These are phyloP conservation scores for Aspergillus clavatus DNA, from an alignment of 2,329 filamentous ascomycete species.

Conservation along the genomic window DNA sequence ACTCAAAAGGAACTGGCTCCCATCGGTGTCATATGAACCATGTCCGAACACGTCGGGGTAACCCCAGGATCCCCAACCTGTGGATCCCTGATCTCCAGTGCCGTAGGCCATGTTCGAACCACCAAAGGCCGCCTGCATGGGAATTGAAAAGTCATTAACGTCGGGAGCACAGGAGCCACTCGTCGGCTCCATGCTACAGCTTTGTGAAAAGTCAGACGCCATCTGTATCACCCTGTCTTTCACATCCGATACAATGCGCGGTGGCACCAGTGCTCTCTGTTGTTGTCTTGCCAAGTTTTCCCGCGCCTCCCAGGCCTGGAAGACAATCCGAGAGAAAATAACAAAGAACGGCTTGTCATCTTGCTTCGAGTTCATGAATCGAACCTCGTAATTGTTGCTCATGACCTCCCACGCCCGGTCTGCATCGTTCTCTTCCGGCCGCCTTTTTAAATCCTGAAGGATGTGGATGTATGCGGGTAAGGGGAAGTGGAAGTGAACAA, in stretches of 20 bases:
- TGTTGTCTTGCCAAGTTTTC: conserved; percentile 15
- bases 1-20: no score
- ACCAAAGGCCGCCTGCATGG: no score
- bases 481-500: conserved; percentile 44
- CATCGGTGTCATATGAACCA: no score
- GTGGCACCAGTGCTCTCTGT: conserved; percentile 14
- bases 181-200: no score
- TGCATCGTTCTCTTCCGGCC: conserved; percentile 33
- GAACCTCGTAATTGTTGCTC: conserved; percentile 43
- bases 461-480: conserved; percentile 48
- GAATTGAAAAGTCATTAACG: no score
- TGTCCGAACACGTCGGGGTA: no score
- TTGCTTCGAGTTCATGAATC: conserved; percentile 15
- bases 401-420: conserved; percentile 42
- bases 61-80: no score
- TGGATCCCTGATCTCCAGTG: no score
- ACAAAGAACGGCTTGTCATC: conserved; percentile 20
- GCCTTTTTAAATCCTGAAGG: conserved; percentile 38
- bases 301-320: conserved; percentile 40
- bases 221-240: conserved; percentile 17
- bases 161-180: no score
- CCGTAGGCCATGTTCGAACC: no score
- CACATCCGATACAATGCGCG: conserved; percentile 29
- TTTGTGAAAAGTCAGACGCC: no score
- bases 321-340: conserved; percentile 34